Conservation (phyloP, 306 rosid genomes). For the Fragaria iinumae region DNA sequence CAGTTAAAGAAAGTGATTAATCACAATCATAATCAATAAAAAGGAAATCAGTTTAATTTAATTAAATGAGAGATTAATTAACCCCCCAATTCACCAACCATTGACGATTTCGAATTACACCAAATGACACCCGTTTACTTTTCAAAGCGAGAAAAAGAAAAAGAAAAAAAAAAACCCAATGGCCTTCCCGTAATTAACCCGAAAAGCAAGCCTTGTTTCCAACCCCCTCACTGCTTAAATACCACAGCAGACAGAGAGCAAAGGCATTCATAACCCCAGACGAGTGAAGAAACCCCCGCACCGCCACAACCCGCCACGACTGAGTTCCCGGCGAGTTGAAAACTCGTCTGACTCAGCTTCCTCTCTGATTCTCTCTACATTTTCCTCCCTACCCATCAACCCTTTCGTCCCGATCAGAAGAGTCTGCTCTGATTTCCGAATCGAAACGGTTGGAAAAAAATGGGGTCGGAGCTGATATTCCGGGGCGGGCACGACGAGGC, state of each 20-base stretch:
- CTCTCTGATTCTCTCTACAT: not conserved
- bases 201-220: not conserved
- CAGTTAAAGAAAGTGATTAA: not conserved
- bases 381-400: not conserved
- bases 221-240: constrained; percentile 24
- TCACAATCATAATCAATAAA: not conserved
- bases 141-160: not conserved
- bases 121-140: constrained; percentile 27
- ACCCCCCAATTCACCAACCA: not conserved
- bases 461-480: constrained; percentile 68
- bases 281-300: not conserved
- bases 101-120: not conserved
- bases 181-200: constrained; percentile 28
- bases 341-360: constrained; percentile 20
- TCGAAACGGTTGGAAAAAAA: constrained; percentile 21
- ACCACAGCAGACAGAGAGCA: not conserved
- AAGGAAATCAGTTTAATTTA: not conserved
- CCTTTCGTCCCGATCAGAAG: no score
- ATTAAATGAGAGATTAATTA: constrained; percentile 1
- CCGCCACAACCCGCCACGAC: constrained; percentile 19
- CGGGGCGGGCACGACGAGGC: constrained; percentile 78
- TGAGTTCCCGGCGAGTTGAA: constrained; percentile 31
- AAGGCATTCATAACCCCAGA: not conserved
- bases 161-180: not conserved
- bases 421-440: not conserved